Evolutionary conservation across 352 stramenopile species (phyloP).

Genomic region (Plasmopara muralis): DNA sequence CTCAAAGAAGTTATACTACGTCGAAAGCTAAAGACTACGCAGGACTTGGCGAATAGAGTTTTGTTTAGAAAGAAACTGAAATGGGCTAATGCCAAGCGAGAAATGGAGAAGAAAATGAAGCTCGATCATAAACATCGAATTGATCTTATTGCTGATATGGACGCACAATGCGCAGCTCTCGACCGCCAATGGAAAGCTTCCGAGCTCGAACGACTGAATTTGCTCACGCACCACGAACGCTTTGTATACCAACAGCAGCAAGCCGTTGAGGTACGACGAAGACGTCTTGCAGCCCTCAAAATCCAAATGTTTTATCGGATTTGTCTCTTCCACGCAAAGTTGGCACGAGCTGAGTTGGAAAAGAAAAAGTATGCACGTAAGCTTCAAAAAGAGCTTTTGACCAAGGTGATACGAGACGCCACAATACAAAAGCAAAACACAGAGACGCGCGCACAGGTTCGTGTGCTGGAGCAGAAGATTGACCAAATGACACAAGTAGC

Average conservation of each 20-base stretch:
- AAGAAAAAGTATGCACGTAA: conserved; percentile 13
- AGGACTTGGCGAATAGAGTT: conserved; percentile 28
- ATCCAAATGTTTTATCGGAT: conserved; percentile 34
- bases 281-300: conserved; percentile 27
- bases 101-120: conserved; percentile 34
- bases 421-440: conserved; percentile 15
- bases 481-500: conserved; percentile 12
- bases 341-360: conserved; percentile 16
- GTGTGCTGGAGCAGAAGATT: conserved; percentile 34
- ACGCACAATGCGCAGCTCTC: conserved; percentile 29
- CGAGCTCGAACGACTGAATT: conserved; percentile 20
- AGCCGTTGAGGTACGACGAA: conserved; percentile 17
- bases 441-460: conserved; percentile 25
- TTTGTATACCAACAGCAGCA: conserved; percentile 28
- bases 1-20: conserved; percentile 40
- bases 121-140: conserved; percentile 30
- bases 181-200: conserved; percentile 34
- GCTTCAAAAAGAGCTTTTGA: conserved; percentile 10
- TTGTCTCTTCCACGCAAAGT: conserved; percentile 24
- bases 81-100: conserved; percentile 38
- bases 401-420: conserved; percentile 17
- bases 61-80: conserved; percentile 39
- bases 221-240: conserved; percentile 26
- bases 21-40: conserved; percentile 24
- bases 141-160: conserved; percentile 29